Percentiles rank a stretch among this genome's conserved stretches.
Evolutionary conservation across 768 basidiomycete species (phyloP).

Genomic region (Kwoniella dejecticola): DNA sequence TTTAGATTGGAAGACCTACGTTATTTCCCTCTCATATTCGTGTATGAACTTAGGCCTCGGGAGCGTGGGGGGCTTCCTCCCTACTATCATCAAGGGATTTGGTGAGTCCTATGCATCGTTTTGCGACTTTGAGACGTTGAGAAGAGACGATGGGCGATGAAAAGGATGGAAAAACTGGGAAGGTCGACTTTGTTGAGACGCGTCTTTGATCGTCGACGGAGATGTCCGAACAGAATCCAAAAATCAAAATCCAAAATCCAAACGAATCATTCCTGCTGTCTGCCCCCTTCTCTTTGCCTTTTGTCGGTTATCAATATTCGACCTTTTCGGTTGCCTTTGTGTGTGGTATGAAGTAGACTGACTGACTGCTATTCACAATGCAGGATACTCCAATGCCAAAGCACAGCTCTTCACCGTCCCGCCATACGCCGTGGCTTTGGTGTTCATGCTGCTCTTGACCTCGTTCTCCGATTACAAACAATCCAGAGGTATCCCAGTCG

Average conservation of each 20-base stretch:
- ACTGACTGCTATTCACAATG: not conserved
- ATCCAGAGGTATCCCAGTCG: constrained; percentile 47
- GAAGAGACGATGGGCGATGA: no score
- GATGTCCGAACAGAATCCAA: no score
- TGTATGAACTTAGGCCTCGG: constrained; percentile 35
- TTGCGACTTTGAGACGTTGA: no score
- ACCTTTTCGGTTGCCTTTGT: no score
- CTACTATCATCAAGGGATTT: constrained; percentile 57
- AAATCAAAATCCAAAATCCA: no score
- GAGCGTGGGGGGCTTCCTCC: constrained; percentile 52
- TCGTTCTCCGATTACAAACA: constrained; percentile 48
- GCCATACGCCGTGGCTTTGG: constrained; percentile 56
- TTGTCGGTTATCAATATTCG: no score
- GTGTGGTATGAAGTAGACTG: no score
- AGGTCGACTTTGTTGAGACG: no score
- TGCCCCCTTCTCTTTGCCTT: no score
- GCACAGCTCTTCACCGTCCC: constrained; percentile 56
- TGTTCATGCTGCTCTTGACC: constrained; percentile 52
- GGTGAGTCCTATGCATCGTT: constrained; percentile 10
- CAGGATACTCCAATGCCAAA: constrained; percentile 49
- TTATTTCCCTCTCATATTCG: constrained; percentile 42
- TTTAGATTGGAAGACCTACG: constrained; percentile 56
- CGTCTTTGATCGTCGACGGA: no score
- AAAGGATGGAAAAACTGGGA: not conserved
- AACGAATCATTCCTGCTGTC: no score